Percentiles rank a stretch among this genome's conserved stretches.
phyloP scores from a whole-genome alignment of 2,329 filamentous ascomycete species.

The Peltaster fructicola region DNA sequence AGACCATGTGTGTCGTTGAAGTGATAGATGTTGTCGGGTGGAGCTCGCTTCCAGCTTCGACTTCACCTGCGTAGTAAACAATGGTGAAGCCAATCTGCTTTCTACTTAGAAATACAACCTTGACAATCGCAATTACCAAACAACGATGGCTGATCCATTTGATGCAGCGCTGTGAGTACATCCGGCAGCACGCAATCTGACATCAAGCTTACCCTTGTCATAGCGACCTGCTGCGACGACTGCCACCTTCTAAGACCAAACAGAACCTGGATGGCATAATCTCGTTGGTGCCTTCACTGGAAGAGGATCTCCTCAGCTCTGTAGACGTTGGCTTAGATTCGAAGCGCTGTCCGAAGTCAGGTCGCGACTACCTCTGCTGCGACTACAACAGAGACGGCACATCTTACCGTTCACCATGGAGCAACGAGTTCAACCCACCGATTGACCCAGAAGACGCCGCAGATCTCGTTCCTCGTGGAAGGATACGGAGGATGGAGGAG shows the following conservation, averaged over 20 bases:
- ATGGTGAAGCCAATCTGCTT: no score
- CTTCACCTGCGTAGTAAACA: no score
- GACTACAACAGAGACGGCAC: constrained; percentile 99
- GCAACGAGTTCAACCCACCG: constrained; percentile 91
- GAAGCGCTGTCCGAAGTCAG: constrained; percentile 69
- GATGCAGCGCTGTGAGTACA: constrained; percentile 66
- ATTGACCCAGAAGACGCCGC: constrained; percentile 56
- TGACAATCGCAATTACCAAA: constrained; percentile 1
- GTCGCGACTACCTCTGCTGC: constrained; percentile 91
- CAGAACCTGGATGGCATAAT: constrained; percentile 80
- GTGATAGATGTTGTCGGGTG: no score
- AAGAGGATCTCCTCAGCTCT: constrained; percentile 92
- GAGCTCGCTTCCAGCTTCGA: no score
- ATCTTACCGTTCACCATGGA: constrained; percentile 97
- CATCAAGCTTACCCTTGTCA: no score
- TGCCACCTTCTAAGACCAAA: constrained; percentile 85
- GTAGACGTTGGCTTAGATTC: constrained; percentile 89
- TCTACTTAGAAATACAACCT: no score
- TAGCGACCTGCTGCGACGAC: constrained; percentile 95
- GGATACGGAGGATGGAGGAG: constrained; percentile 84
- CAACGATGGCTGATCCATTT: constrained; percentile 40
- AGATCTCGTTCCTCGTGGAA: constrained; percentile 73
- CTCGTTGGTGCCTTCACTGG: constrained; percentile 71
- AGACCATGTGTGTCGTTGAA: no score
- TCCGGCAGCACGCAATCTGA: constrained; percentile 8